Base-by-base conservation (phyloP, 2,329 filamentous ascomycete genomes). In the Pseudocercospora pini-densiflorae region DNA sequence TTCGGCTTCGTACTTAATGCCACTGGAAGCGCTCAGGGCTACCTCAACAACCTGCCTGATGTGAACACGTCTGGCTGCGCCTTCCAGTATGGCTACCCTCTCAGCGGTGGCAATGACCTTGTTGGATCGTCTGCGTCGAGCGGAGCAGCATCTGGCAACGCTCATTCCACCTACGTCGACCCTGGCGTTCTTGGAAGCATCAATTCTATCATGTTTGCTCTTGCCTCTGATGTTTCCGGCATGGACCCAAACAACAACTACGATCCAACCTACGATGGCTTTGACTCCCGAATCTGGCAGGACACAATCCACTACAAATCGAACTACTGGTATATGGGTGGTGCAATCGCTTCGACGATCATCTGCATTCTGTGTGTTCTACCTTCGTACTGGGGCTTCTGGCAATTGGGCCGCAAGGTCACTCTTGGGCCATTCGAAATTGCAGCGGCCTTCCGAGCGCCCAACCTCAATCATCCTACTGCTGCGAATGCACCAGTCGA, bases 401-500 rank as follows among this genome's bases (percentile, higher is more conserved):
- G 49, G 60, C 60, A 62, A 40, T 29, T 62, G 10, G 49, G 60
- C 29, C 59, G 59, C 43, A 45, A 43, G 24, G 59, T 78, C 21
- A 74, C 75, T 4, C 70, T 79, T 0, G 73, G 73, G 10, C 77
- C 77, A 5, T 72, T 79, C 1, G 77, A 78, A 47, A 79, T 79
- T 33, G 75, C 76, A 2, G 72, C 77, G 43, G 77, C 76, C 4
- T 78, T 78, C 64, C 73, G 73, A 4, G 75, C 76, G 23, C 73
- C 68, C 21, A 61, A 61, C 23, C 59, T 61, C 40, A 33, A 61
- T 29, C 59, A 61, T 24, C 59, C 59, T 9, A 61, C 59, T 31
- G 59, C 59, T 19, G 59, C 59, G n/a, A 61, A 49, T n/a, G 59
- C 59, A n/a, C 59, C 59, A 16, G 59, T 61, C 12, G 59, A 61